Base-by-base conservation (phyloP, 78 protist species). In the Guillardia theta region DNA sequence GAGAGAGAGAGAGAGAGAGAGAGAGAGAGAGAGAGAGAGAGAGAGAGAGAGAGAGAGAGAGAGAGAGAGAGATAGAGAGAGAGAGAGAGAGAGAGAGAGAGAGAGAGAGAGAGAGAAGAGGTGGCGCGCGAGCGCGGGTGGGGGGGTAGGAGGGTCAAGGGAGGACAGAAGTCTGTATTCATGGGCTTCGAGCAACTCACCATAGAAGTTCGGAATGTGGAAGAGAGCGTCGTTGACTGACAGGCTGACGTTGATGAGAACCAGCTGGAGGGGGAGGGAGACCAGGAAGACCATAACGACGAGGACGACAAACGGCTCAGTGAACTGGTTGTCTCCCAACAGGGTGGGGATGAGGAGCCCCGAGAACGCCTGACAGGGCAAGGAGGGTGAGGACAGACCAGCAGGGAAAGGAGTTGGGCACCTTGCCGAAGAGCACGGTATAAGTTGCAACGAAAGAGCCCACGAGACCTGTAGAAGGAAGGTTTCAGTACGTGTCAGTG, bases 371-470 rank as follows among this genome's bases (percentile, higher is more conserved):
- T n/a, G n/a, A n/a, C n/a, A n/a, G n/a, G n/a, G n/a, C n/a, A n/a
- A n/a, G n/a, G n/a, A n/a, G n/a, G n/a, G n/a, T n/a, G n/a, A n/a
- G n/a, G n/a, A n/a, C n/a, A n/a, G n/a, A n/a, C n/a, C n/a, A n/a
- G n/a, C n/a, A n/a, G n/a, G n/a, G n/a, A n/a, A n/a, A n/a, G n/a
- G n/a, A n/a, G n/a, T n/a, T n/a, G n/a, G n/a, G n/a, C n/a, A n/a
- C n/a, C 80, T 64, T 64, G 80, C 80, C 80, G 80, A 64, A 64
- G 80, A 64, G 80, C 39, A 64, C 80, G 12, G 80, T 64, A 21
- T 24, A 64, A 18, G 33, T 21, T 53, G 62, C 62, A 18, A 53
- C 18, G 62, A 53, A 53, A 53, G 62, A 12, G 12, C 62, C 62
- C 12, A 18, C 18, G 62, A 53, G 33, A 53, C n/a, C n/a, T n/a